A percentile compares a stretch with the other conserved stretches of the same genome.
Evolutionary conservation across 441 rosid genomes (phyloP).

Genomic region (Biscutella laevigata): DNA sequence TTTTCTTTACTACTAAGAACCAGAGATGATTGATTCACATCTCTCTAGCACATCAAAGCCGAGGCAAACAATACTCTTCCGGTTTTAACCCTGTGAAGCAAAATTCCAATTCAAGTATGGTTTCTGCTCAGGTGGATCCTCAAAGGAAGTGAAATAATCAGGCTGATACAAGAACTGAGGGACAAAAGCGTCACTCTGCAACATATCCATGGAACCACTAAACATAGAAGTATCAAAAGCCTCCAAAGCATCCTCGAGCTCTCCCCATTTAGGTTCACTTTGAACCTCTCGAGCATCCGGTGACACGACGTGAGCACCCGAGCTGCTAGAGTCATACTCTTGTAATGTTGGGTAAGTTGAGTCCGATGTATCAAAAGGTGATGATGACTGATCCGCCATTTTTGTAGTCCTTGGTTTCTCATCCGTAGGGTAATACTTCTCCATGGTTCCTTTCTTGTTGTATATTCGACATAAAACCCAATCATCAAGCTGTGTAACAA

Average conservation of each 20-base stretch:
- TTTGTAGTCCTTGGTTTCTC: slow-evolving; percentile 8
- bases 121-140: slow-evolving; percentile 35
- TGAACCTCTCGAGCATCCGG: slow-evolving; percentile 65
- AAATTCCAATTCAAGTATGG: slow-evolving; percentile 28
- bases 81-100: slow-evolving; percentile 19
- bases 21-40: slow-evolving; percentile 2
- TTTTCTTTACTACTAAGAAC: slow-evolving; percentile 11
- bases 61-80: slow-evolving; percentile 3
- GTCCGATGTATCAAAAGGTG: slow-evolving; percentile 50
- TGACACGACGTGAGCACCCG: slow-evolving; percentile 61
- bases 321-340: slow-evolving; percentile 55
- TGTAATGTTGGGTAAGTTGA: slow-evolving; percentile 48
- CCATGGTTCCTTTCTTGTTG: slow-evolving; percentile 84
- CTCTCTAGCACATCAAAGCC: slow-evolving; percentile 5
- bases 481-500: slow-evolving; percentile 67
- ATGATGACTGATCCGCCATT: slow-evolving; percentile 22
- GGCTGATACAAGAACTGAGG: slow-evolving; percentile 45
- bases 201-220: slow-evolving; percentile 40
- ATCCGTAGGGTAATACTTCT: slow-evolving; percentile 40
- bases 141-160: slow-evolving; percentile 44
- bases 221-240: slow-evolving; percentile 22
- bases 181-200: slow-evolving; percentile 49
- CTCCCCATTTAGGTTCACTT: slow-evolving; percentile 53
- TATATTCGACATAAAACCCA: slow-evolving; percentile 87
- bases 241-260: slow-evolving; percentile 31